Base-by-base conservation (phyloP, 2,329 filamentous ascomycete species). In the Pezizomycotina sp. region DNA sequence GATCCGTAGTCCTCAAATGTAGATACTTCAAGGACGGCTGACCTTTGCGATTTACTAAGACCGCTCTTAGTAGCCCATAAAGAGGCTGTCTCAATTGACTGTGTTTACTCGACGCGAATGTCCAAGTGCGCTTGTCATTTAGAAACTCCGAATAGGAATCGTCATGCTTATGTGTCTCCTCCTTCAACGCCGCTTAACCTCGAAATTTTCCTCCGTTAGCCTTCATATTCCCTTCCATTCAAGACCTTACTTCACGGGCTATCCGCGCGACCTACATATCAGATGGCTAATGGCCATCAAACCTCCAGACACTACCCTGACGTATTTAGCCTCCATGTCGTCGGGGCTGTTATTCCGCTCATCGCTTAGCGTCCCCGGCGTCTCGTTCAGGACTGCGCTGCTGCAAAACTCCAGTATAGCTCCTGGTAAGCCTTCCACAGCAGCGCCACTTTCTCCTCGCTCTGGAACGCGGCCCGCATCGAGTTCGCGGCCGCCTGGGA, bases 251-350 rank as follows among this genome's bases (percentile, higher is more conserved):
- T n/a, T n/a, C n/a, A 12, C 19, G 15, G 19, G 26, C 7, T 9
- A 27, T 24, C 5, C 14, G n/a, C 21, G 15, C 12, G 32, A 33
- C 53, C 45, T 51, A 63, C 59, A 54, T 43, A 77, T 48, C 18
- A 76, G 56, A 36, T 65, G 64, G 10, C 62, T 63, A 13, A 74
- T 58, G 10, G 72, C 56, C 16, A 65, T 55, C 16, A 73, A 56
- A 34, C 64, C 69, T 5, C 69, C 69, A 1, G 68, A 65, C n/a
- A 71, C 64, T 3, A 93, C 83, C 29, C 89, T 69, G 43, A 74
- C 70, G 58, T 91, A 89, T 50, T 92, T 93, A 12, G 77, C 70
- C 47, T 83, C 70, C 3, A 82, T 74, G 54, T 98, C 89, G 48
- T 95, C 86, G 6, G 69, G 60, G 41, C 72, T 89, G 3, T 83